These are phyloP conservation scores for Guillardia theta DNA, from an alignment of 78 protist genomes.

Conservation along the genomic window DNA sequence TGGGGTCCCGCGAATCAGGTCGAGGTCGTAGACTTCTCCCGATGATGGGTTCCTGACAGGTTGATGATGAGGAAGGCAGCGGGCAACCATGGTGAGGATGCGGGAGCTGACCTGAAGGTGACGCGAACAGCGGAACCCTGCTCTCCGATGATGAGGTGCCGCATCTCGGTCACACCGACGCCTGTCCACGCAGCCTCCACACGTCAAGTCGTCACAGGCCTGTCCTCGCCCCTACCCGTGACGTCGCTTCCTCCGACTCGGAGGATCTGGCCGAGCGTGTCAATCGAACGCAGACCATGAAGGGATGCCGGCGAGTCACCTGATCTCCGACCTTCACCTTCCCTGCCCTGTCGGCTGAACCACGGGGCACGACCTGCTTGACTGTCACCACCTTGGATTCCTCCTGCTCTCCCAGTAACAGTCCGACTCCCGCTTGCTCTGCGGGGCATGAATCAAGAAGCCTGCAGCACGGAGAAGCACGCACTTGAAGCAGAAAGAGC, in stretches of 20 bases:
- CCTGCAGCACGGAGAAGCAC: too few species aligned
- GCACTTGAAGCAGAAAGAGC: too few species aligned
- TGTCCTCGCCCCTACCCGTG: neutral
- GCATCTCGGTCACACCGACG: neutral
- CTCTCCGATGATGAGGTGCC: neutral
- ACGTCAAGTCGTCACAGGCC: neutral
- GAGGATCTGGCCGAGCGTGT: too few species aligned
- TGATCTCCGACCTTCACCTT: neutral
- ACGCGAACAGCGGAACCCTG: neutral
- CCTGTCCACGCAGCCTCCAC: neutral
- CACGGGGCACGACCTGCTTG: conserved; percentile 23
- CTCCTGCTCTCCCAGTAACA: neutral
- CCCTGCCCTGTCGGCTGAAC: neutral
- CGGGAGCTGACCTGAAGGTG: too few species aligned
- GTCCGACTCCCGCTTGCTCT: conserved; percentile 29
- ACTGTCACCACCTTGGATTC: neutral
- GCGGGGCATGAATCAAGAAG: too few species aligned
- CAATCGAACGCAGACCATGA: too few species aligned
- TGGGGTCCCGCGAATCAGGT: neutral
- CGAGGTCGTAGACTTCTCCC: neutral
- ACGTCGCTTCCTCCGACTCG: neutral
- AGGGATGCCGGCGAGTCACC: too few species aligned
- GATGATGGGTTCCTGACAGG: neutral
- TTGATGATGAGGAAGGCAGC: too few species aligned
- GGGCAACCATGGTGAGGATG: too few species aligned